Percentiles rank a stretch among this genome's conserved stretches.
Conservation (phyloP, 768 basidiomycete genomes). For the Boletales sp. region DNA sequence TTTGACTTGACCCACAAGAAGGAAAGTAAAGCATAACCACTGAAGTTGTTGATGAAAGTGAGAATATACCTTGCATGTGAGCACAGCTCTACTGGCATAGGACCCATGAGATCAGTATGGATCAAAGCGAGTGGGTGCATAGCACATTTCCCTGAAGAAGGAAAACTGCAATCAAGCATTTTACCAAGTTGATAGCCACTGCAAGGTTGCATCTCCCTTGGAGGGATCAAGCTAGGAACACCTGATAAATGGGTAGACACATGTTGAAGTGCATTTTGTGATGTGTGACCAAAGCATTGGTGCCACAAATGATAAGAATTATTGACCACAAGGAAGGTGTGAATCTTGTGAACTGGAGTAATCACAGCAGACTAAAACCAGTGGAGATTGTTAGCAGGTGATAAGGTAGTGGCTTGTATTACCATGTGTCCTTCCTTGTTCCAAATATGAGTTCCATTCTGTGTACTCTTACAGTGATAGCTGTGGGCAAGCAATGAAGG, state of each 20-base stretch:
- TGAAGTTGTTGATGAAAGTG: background rate
- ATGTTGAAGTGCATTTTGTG: background rate
- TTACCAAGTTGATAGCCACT: background rate
- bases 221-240: background rate
- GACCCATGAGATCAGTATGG: too few relatives aligned
- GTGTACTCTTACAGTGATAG: background rate
- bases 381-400: too few relatives aligned
- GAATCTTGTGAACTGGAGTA: too few relatives aligned
- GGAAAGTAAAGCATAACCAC: background rate
- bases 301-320: background rate
- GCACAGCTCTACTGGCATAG: too few relatives aligned
- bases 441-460: background rate
- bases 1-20: background rate
- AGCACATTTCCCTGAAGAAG: too few relatives aligned
- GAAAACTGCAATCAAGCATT: background rate
- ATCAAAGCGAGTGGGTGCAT: too few relatives aligned
- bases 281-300: background rate
- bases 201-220: background rate
- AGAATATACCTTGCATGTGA: background rate
- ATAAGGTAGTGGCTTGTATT: too few relatives aligned
- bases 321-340: too few relatives aligned
- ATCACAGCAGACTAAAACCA: too few relatives aligned
- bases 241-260: background rate
- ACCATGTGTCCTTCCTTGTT: too few relatives aligned
- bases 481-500: background rate